A percentile compares a stretch with the other conserved stretches of the same genome.
Conservation (phyloP, 306 rosid species). For the Cucumis hystrix region DNA sequence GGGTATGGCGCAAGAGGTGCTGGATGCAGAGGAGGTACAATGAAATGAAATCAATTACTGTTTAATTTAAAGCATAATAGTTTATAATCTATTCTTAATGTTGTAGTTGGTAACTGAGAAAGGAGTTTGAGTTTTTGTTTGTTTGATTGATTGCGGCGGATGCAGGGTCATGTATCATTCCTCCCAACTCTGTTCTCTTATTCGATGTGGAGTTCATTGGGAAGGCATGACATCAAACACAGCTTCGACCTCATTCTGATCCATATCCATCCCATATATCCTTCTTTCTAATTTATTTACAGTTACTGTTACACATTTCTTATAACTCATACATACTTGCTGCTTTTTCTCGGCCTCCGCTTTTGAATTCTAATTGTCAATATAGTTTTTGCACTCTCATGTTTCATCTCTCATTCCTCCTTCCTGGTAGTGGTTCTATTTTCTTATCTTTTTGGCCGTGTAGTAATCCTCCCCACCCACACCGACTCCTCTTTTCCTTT, state of each 20-base stretch:
- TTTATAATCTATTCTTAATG: not conserved
- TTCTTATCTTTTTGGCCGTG: no score
- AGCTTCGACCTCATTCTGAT: not conserved
- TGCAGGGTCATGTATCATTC: slow-evolving; percentile 86
- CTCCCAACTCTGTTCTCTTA: slow-evolving; percentile 70
- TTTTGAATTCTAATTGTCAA: no score
- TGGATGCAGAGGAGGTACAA: slow-evolving; percentile 79
- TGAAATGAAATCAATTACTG: not conserved
- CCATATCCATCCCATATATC: not conserved
- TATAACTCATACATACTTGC: no score
- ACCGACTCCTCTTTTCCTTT: no score
- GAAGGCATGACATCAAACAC: slow-evolving; percentile 24
- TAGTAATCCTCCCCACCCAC: no score
- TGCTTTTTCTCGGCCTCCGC: no score
- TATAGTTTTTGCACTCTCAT: no score
- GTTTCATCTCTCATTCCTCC: no score
- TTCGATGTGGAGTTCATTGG: slow-evolving; percentile 86
- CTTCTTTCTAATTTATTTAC: no score
- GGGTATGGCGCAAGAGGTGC: slow-evolving; percentile 90
- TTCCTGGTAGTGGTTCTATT: no score
- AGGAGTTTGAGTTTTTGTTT: not conserved
- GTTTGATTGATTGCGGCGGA: not conserved
- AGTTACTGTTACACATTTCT: no score
- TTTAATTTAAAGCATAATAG: no score
- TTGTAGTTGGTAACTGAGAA: not conserved